These are phyloP conservation scores for Astrothelium subdiscretum DNA, from an alignment of 495 filamentous ascomycete genomes.

Conservation along the genomic window DNA sequence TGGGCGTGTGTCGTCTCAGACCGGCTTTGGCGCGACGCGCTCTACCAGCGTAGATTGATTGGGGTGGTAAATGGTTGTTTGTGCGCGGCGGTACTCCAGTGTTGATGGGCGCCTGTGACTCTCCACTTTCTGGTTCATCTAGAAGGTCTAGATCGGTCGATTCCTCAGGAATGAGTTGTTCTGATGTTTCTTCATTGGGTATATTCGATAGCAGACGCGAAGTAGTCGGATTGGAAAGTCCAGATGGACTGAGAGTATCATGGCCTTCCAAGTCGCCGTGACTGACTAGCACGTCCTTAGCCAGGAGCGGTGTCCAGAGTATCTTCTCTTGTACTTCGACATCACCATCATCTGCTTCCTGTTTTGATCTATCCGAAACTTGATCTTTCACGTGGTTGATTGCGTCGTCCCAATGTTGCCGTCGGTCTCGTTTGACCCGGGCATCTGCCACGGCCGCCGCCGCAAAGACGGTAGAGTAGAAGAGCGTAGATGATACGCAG, in stretches of 20 bases:
- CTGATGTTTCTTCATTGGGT: not conserved
- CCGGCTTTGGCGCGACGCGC: slow-evolving; percentile 9
- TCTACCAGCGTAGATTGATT: slow-evolving; percentile 24
- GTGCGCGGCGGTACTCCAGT: slow-evolving; percentile 17
- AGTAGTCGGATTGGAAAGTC: not conserved
- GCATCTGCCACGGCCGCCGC: slow-evolving; percentile 59
- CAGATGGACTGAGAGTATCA: not conserved
- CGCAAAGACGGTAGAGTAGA: slow-evolving; percentile 61
- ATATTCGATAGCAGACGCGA: not conserved
- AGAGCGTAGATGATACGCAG: slow-evolving; percentile 55
- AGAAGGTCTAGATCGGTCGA: not conserved
- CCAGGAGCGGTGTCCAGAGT: not conserved
- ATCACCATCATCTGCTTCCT: not conserved
- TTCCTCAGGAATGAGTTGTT: not conserved
- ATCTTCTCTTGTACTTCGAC: not conserved
- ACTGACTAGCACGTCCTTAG: not conserved
- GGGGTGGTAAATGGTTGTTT: slow-evolving; percentile 17
- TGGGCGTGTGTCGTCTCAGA: slow-evolving; percentile 12
- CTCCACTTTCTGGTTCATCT: not conserved
- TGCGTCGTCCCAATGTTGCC: slow-evolving; percentile 48
- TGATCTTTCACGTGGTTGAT: slow-evolving; percentile 36
- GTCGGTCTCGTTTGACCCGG: slow-evolving; percentile 47
- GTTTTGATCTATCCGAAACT: not conserved
- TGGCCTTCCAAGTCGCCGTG: not conserved
- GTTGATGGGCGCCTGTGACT: slow-evolving; percentile 18